Evolutionary conservation across 306 rosid species (phyloP), one percentile per base, ranked within the genome.

Genomic region (Ormosia semicastrata): DNA sequence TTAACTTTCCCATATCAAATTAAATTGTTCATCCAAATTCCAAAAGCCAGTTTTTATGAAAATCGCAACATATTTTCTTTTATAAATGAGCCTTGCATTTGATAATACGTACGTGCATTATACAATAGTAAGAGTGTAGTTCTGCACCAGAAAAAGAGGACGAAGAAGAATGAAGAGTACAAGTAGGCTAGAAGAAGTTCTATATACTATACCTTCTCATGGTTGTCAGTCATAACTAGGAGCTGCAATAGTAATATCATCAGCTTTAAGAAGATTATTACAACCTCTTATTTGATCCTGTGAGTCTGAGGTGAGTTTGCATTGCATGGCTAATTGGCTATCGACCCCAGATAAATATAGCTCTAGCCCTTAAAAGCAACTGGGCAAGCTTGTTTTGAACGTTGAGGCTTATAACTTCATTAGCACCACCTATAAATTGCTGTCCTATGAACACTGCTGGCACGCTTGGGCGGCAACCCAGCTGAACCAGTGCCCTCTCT

Each of bases 361-460:
- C 92, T 80, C 70, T 53, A 62, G 92, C 89, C 57, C 64, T 81
- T 15, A 85, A 67, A 70, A 89, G 93, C 88, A 75, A 29, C 7
- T 85, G 88, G n/a, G 58, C 78, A 71, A 89, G 88, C 83, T 81
- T 62, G 65, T 82, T 89, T 49, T 64, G 79, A 78, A 89, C 66
- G 40, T 90, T 87, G 70, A 88, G 90, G 70, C 85, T 79, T 78
- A 90, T 78, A 36, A 86, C 66, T 76, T 71, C 82, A 50, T 75
- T 58, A 17, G 91, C 80, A 68, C 89, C 93, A 7, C 92, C 91
- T 6, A 87, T 66, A 13, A 89, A 75, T 56, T 85, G 71, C 71
- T 89, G 83, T 29, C 91, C 88, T 56, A 89, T 89, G 79, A 74
- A 89, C 73, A 89, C 89, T 0, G 85, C 88, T 1, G 87, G 91